Evolutionary conservation across 495 filamentous ascomycete genomes (phyloP).

Genomic region (Daldinia grandis): DNA sequence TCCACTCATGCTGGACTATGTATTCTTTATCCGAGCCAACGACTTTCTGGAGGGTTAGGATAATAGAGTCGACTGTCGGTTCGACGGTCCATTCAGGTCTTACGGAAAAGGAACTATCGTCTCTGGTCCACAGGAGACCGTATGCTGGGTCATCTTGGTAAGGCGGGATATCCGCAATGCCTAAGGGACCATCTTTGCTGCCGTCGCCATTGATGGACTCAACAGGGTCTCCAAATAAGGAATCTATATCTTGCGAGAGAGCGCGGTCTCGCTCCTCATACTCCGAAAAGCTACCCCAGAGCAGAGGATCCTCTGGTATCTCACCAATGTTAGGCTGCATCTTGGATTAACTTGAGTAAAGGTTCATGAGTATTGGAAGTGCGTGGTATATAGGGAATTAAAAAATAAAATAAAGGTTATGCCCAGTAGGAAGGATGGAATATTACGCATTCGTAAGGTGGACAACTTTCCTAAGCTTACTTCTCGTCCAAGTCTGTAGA

Average conservation of each 20-base stretch:
- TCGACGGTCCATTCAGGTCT: constrained; percentile 38
- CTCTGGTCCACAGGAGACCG: constrained; percentile 31
- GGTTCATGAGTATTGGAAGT: neutral
- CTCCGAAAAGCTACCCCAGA: neutral
- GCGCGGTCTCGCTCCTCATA: neutral
- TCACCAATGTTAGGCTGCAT: neutral
- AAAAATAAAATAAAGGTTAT: too few species aligned
- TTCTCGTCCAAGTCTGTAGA: too few species aligned
- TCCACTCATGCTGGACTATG: constrained; percentile 19
- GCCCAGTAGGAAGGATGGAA: too few species aligned
- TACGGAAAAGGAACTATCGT: neutral
- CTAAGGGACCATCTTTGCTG: neutral
- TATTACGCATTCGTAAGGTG: too few species aligned
- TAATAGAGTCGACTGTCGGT: constrained; percentile 34
- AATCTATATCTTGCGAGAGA: constrained; percentile 11
- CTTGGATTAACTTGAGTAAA: neutral
- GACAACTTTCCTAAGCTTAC: too few species aligned
- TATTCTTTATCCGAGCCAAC: constrained; percentile 21
- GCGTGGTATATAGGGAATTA: neutral
- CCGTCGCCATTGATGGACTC: neutral
- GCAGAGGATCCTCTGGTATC: neutral
- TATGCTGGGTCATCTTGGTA: constrained; percentile 6
- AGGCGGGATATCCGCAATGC: neutral
- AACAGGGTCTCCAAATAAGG: constrained; percentile 22
- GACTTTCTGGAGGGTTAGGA: constrained; percentile 19